A percentile compares a stretch with the other conserved stretches of the same genome.
These are phyloP conservation scores for Globisporangium emineosum DNA, from an alignment of 352 stramenopile genomes.

Conservation along the genomic window DNA sequence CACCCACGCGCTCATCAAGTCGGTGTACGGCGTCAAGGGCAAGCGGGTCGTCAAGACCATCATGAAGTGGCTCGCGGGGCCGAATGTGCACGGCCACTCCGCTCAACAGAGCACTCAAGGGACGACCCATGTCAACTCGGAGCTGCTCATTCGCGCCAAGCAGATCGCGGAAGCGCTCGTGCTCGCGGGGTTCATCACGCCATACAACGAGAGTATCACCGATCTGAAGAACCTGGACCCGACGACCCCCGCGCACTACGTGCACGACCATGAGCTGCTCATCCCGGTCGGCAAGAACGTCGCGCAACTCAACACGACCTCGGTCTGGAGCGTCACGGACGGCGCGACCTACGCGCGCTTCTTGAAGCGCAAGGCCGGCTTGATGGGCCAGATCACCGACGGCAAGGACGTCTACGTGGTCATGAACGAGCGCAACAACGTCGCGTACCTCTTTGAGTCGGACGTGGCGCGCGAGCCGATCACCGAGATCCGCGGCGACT, in stretches of 20 bases:
- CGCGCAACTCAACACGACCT: background rate
- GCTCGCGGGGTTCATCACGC: conserved; percentile 5
- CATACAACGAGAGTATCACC: background rate
- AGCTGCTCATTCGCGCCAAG: background rate
- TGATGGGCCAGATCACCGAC: background rate
- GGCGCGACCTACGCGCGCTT: conserved; percentile 2
- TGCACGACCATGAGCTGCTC: conserved; percentile 7
- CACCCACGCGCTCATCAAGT: background rate
- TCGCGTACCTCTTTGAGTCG: background rate
- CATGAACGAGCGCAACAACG: conserved; percentile 6
- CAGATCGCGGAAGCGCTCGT: conserved; percentile 12
- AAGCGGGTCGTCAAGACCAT: background rate
- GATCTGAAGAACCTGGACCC: no score
- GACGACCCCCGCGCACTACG: background rate
- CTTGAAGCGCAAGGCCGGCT: conserved; percentile 4
- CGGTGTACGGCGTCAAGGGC: conserved; percentile 3
- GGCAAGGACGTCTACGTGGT: conserved; percentile 11
- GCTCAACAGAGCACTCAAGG: no score
- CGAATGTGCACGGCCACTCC: background rate
- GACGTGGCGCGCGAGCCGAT: background rate
- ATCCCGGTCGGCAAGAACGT: background rate
- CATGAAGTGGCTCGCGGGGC: background rate
- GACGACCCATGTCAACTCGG: background rate
- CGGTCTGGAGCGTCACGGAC: conserved; percentile 12
- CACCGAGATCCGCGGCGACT: background rate